phyloP scores from a whole-genome alignment of 306 rosid genomes.

The Herpetospermum pedunculosum region DNA sequence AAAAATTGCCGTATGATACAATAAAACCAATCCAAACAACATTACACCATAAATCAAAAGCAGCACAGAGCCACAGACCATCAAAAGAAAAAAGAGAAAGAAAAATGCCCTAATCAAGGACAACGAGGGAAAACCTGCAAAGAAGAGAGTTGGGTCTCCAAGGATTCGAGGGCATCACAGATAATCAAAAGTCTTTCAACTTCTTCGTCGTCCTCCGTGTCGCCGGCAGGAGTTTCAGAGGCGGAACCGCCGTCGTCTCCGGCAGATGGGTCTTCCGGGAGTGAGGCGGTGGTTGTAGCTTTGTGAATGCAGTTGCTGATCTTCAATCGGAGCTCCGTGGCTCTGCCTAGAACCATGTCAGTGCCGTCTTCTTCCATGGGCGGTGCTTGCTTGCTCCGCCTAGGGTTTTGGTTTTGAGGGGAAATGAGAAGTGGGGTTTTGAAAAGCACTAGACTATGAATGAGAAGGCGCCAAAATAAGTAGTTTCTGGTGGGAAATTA shows the following conservation, averaged over 20 bases:
- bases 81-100: background rate
- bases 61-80: background rate
- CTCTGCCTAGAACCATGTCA: constrained; percentile 76
- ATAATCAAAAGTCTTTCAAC: constrained; percentile 54
- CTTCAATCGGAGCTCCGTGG: constrained; percentile 78
- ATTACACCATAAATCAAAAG: background rate
- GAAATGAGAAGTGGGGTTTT: background rate
- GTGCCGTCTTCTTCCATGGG: constrained; percentile 71
- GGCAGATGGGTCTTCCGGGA: constrained; percentile 10
- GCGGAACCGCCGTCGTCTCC: constrained; percentile 5
- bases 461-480: background rate
- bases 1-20: background rate
- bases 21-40: background rate
- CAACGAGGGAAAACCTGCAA: constrained; percentile 45
- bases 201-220: constrained; percentile 34
- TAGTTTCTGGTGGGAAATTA: background rate
- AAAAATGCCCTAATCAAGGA: background rate
- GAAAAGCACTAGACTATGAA: background rate
- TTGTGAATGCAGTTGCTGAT: constrained; percentile 59
- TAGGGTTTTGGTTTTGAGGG: constrained; percentile 15
- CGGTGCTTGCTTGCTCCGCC: background rate
- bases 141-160: constrained; percentile 74
- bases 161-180: constrained; percentile 75
- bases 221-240: constrained; percentile 2
- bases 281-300: constrained; percentile 3